Base-by-base conservation (phyloP, 108 stramenopile genomes). In the Fragilaria radians region DNA sequence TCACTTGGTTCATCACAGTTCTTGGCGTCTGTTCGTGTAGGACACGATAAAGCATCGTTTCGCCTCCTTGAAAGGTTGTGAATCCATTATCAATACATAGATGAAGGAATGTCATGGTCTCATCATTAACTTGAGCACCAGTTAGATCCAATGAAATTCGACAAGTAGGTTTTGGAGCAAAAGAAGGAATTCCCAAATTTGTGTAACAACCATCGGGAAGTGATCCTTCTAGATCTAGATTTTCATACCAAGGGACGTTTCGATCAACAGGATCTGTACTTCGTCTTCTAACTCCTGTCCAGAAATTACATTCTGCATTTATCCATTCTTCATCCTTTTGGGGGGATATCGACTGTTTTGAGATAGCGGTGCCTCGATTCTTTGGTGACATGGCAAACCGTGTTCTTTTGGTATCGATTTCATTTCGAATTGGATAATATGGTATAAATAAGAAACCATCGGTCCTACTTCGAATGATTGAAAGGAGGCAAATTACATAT, bases 71-170 rank as follows among this genome's bases (percentile, higher is more conserved):
- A 63, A 89, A 85, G 7, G 82, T 71, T 29, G 69, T 75, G 49
- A 89, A 80, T 7, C 88, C 88, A n/a, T 77, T 66, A 55, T 89
- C 88, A 33, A 89, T 66, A 46, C 71, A 64, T 21, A 66, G 53
- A 54, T 89, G 88, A 17, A 73, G 11, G 36, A 11, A 42, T 42
- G 36, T 11, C 7, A 42, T 7, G 11, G 36, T 42, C 11, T 42
- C 36, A 42, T 42, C 36, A 14, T 42, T 14, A 11, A 42, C 7
- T 42, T 7, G 7, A 11, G 36, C 14, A 11, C 14, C 36, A 42
- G 11, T 42, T 14, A 42, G 14, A 14, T 42, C 36, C 7, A 42
- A 11, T 14, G 36, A 42, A 11, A 42, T 14, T 14, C 7, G 36
- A 42, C 36, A 42, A 14, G 11, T 42, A 11, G 36, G 36, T 42